Conservation (phyloP, 2,329 filamentous ascomycete genomes). For the Colletotrichum incanum region DNA sequence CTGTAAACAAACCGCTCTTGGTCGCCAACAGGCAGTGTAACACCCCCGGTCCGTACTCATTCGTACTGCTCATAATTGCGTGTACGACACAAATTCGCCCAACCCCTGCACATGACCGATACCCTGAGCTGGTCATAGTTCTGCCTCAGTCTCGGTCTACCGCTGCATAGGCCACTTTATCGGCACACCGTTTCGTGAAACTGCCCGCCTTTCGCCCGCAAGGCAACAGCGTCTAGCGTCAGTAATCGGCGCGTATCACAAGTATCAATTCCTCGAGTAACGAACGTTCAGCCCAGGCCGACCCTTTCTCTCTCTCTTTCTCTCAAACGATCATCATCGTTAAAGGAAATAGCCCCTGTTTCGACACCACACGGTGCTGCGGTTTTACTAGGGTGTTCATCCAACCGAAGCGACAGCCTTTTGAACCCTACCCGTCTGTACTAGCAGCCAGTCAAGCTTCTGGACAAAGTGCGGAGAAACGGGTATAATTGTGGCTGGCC, state of each 20-base stretch:
- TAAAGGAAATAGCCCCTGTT: not conserved
- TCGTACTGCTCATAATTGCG: slow-evolving; percentile 2
- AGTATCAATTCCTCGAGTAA: not conserved
- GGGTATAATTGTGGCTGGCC: slow-evolving; percentile 13
- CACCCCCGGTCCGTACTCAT: not conserved
- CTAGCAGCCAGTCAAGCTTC: not conserved
- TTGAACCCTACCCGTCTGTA: not conserved
- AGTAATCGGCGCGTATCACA: not conserved
- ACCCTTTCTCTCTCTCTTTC: not conserved
- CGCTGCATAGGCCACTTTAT: not conserved
- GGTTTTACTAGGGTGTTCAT: not conserved
- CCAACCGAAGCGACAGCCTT: not conserved
- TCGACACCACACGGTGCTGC: not conserved
- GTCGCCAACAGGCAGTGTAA: not conserved
- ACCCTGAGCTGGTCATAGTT: slow-evolving; percentile 6
- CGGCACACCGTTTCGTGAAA: slow-evolving; percentile 15
- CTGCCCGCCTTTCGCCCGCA: slow-evolving; percentile 17
- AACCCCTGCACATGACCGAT: slow-evolving; percentile 4
- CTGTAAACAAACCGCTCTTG: not conserved
- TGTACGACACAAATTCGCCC: slow-evolving; percentile 12
- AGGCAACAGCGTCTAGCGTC: slow-evolving; percentile 8
- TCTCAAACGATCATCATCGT: slow-evolving; percentile 5
- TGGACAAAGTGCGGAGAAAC: not conserved
- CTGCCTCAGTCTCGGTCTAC: not conserved
- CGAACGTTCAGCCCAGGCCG: slow-evolving; percentile 6